Evolutionary conservation across 2,329 filamentous ascomycete genomes (phyloP).

Genomic region (Ceratocystis papillata): DNA sequence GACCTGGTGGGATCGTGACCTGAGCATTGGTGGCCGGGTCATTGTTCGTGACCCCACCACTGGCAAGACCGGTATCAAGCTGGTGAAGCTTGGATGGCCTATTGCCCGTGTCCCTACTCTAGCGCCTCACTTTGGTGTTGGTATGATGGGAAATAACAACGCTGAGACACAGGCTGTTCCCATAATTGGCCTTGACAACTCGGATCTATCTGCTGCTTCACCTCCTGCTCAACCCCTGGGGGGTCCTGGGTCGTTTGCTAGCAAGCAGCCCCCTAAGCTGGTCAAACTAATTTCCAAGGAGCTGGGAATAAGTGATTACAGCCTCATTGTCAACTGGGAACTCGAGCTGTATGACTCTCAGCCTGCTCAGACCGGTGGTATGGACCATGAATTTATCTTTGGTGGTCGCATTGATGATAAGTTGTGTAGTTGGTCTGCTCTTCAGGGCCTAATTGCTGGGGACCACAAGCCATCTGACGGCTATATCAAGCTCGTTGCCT

Average conservation of each 20-base stretch:
- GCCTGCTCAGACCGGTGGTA: conserved; percentile 68
- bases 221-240: conserved; percentile 38
- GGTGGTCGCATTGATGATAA: conserved; percentile 95
- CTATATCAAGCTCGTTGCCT: conserved; percentile 79
- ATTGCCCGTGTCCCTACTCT: conserved; percentile 87
- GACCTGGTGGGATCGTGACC: conserved; percentile 96
- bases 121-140: conserved; percentile 84
- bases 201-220: conserved; percentile 38
- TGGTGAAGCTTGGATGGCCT: conserved; percentile 90
- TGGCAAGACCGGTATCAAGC: conserved; percentile 65
- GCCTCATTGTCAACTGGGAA: conserved; percentile 86
- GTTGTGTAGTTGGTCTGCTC: conserved; percentile 85
- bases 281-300: conserved; percentile 72
- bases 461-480: conserved; percentile 46
- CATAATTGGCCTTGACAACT: conserved; percentile 78
- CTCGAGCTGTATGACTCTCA: conserved; percentile 89
- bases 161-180: conserved; percentile 89
- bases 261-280: conserved; percentile 74
- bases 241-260: conserved; percentile 59
- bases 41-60: conserved; percentile 62
- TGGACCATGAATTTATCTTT: conserved; percentile 90
- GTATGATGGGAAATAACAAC: conserved; percentile 58
- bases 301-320: conserved; percentile 57
- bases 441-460: conserved; percentile 68
- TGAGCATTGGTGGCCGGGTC: conserved; percentile 81